phyloP scores from a whole-genome alignment of 2,329 filamentous ascomycete species.

The Epichloe amarillans region DNA sequence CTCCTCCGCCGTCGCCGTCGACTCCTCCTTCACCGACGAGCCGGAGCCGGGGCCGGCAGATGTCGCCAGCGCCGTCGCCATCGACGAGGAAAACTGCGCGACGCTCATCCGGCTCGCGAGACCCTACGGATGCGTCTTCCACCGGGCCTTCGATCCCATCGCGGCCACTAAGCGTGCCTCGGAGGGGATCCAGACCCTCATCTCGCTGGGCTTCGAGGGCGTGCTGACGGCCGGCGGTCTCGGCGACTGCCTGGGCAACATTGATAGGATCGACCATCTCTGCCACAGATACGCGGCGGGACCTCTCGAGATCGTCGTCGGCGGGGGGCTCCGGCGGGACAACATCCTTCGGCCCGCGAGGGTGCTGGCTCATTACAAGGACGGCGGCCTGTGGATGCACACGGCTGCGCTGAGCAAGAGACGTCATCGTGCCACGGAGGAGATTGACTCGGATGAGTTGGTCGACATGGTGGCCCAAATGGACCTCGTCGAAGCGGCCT shows the following conservation, averaged over 20 bases:
- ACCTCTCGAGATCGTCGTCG: conserved; percentile 34
- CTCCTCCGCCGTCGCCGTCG: no score
- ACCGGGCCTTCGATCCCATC: conserved; percentile 42
- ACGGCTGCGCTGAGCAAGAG: conserved; percentile 23
- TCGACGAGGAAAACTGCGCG: conserved; percentile 29
- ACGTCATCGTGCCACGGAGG: conserved; percentile 10
- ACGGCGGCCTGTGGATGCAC: conserved; percentile 29
- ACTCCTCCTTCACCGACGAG: no score
- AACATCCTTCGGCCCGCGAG: conserved; percentile 22
- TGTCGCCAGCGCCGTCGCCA: conserved; percentile 4
- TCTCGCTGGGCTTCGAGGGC: conserved; percentile 32
- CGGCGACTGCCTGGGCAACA: conserved; percentile 27
- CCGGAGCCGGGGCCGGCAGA: no score
- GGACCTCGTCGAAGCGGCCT: not conserved
- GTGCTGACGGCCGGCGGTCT: conserved; percentile 40
- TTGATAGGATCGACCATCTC: conserved; percentile 23
- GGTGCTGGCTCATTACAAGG: conserved; percentile 12
- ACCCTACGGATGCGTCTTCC: conserved; percentile 36
- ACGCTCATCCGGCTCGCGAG: conserved; percentile 27
- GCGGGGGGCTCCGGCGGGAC: conserved; percentile 36
- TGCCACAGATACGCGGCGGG: conserved; percentile 13
- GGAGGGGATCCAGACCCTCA: conserved; percentile 21
- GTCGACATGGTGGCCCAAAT: conserved; percentile 11
- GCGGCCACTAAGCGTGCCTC: conserved; percentile 14
- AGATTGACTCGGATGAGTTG: conserved; percentile 15